Evolutionary conservation across 768 basidiomycete species (phyloP).

Genomic region (Mycena kentingensis): DNA sequence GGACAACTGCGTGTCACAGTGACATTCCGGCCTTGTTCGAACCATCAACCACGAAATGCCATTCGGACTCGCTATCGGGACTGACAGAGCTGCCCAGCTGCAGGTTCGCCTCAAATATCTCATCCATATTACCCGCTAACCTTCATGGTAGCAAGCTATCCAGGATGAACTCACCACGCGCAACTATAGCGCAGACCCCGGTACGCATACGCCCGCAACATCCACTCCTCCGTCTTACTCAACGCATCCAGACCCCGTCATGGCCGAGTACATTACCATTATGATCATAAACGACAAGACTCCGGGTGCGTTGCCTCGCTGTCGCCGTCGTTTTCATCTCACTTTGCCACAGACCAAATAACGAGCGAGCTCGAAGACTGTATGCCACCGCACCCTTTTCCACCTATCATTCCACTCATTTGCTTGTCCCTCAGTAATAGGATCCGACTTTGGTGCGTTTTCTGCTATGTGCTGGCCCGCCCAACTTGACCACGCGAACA

Average conservation of each 20-base stretch:
- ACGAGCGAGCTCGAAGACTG: conserved; percentile 85
- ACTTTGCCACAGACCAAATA: conserved; percentile 66
- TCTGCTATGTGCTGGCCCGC: background rate
- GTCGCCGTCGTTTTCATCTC: conserved; percentile 7
- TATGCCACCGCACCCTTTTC: conserved; percentile 35
- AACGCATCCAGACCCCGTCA: conserved; percentile 66
- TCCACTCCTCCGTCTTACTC: conserved; percentile 15
- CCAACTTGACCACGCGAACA: conserved; percentile 33
- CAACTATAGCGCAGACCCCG: conserved; percentile 75
- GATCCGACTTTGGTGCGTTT: conserved; percentile 72
- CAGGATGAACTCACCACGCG: conserved; percentile 78
- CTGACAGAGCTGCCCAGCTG: no score
- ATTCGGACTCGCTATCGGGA: no score
- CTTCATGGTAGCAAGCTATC: conserved; percentile 63
- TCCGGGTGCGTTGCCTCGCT: conserved; percentile 48
- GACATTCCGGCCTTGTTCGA: no score
- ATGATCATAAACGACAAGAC: conserved; percentile 95
- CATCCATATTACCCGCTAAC: conserved; percentile 7
- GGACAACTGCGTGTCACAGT: no score
- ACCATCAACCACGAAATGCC: no score
- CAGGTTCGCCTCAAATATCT: conserved; percentile 15
- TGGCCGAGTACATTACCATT: conserved; percentile 94
- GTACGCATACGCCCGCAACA: conserved; percentile 40
- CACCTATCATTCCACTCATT: conserved; percentile 2
- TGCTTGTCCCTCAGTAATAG: conserved; percentile 56